phyloP scores from a whole-genome alignment of 2,329 filamentous ascomycete species.

The Reticulascus tulasneorum region DNA sequence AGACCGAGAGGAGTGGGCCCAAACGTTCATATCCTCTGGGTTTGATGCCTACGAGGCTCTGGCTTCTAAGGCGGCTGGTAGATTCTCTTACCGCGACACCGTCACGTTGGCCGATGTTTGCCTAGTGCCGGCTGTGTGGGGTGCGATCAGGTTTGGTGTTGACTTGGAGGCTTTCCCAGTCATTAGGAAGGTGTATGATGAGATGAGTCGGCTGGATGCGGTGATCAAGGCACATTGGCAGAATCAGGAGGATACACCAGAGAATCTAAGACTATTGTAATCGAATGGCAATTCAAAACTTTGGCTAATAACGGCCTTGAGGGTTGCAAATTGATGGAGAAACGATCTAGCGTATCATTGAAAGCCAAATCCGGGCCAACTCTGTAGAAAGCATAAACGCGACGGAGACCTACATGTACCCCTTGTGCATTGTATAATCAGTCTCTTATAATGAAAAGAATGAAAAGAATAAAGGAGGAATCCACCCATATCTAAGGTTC shows the following conservation, averaged over 20 bases:
- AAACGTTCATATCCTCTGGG: conserved; percentile 46
- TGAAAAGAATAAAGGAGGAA: too few species aligned
- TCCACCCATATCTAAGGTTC: too few species aligned
- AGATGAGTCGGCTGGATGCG: conserved; percentile 43
- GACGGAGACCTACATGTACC: too few species aligned
- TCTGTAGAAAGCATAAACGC: too few species aligned
- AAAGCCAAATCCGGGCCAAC: too few species aligned
- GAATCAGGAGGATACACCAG: conserved; percentile 46
- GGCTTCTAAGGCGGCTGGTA: conserved; percentile 33
- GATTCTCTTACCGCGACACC: conserved; percentile 51
- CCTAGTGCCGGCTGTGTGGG: conserved; percentile 55
- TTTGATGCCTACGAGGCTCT: conserved; percentile 54
- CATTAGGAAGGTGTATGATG: conserved; percentile 39
- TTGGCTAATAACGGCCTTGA: too few species aligned
- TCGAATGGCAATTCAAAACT: too few species aligned
- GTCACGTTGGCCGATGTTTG: conserved; percentile 57
- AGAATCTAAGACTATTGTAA: too few species aligned
- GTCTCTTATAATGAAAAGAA: too few species aligned
- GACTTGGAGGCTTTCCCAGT: conserved; percentile 44
- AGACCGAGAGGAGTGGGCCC: conserved; percentile 45
- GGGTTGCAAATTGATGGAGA: too few species aligned
- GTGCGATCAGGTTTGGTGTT: conserved; percentile 51
- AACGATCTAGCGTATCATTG: too few species aligned
- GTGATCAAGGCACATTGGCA: conserved; percentile 51
- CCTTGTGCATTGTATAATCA: too few species aligned